Percentiles rank a stretch among this genome's conserved stretches.
Conservation (phyloP, 1,284 basidiomycete genomes). For the Leccinum subfulvum region DNA sequence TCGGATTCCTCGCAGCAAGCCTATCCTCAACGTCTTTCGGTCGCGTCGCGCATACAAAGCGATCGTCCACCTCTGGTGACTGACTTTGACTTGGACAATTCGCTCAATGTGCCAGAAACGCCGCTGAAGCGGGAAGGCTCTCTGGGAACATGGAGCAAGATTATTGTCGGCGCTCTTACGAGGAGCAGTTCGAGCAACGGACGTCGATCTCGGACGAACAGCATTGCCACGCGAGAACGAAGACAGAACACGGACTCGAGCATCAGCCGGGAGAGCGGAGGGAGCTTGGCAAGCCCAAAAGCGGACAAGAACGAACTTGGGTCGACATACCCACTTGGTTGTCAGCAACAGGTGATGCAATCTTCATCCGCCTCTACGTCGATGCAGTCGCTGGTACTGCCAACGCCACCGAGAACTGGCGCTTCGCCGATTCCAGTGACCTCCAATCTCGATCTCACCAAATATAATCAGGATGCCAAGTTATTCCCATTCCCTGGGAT, state of each 20-base stretch:
- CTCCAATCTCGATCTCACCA: slow-evolving; percentile 54
- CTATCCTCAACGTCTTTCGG: slow-evolving; percentile 58
- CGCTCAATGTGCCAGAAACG: slow-evolving; percentile 43
- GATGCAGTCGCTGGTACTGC: slow-evolving; percentile 56
- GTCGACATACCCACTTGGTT: slow-evolving; percentile 39
- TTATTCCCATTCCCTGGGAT: slow-evolving; percentile 89
- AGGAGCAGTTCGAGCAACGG: slow-evolving; percentile 63
- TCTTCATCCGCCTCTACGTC: slow-evolving; percentile 66
- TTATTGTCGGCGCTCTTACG: slow-evolving; percentile 35
- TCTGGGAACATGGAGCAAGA: slow-evolving; percentile 66
- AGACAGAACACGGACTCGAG: slow-evolving; percentile 68
- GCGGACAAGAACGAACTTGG: slow-evolving; percentile 50
- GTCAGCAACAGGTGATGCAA: slow-evolving; percentile 50
- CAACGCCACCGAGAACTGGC: slow-evolving; percentile 50
- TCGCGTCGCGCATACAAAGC: slow-evolving; percentile 55
- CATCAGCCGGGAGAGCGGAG: slow-evolving; percentile 72
- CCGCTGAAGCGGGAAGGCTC: slow-evolving; percentile 56
- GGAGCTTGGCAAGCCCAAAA: slow-evolving; percentile 60
- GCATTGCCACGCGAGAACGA: slow-evolving; percentile 61
- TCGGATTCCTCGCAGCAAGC: slow-evolving; percentile 46
- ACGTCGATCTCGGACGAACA: slow-evolving; percentile 75
- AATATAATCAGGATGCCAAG: slow-evolving; percentile 72
- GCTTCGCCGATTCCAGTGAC: slow-evolving; percentile 70
- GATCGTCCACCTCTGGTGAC: slow-evolving; percentile 53
- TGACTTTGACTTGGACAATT: slow-evolving; percentile 61